Conservation (phyloP, 2,329 filamentous ascomycete species). For the Xylaria sp. region DNA sequence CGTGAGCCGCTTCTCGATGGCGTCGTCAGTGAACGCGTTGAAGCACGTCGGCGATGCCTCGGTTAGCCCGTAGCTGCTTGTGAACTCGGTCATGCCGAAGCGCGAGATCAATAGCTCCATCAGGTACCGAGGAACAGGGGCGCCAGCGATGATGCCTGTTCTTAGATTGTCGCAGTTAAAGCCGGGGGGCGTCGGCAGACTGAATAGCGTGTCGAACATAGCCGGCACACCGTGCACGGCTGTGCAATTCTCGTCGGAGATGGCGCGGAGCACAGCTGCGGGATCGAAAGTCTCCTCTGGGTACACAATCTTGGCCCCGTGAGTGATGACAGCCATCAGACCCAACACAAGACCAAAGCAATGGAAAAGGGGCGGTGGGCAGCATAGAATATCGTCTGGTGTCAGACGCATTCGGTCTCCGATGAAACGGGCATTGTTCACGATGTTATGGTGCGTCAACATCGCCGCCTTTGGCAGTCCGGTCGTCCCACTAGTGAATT, state of each 20-base stretch:
- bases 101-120: slow-evolving; percentile 75
- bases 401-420: slow-evolving; percentile 76
- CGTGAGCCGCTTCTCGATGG: slow-evolving; percentile 67
- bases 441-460: slow-evolving; percentile 70
- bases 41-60: slow-evolving; percentile 82
- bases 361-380: slow-evolving; percentile 83
- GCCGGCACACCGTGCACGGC: slow-evolving; percentile 82
- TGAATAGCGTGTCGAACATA: slow-evolving; percentile 75
- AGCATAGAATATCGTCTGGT: slow-evolving; percentile 72
- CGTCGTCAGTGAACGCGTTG: slow-evolving; percentile 77
- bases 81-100: slow-evolving; percentile 77
- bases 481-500: slow-evolving; percentile 78
- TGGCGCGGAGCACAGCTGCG: slow-evolving; percentile 66
- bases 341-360: slow-evolving; percentile 84
- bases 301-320: slow-evolving; percentile 78
- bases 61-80: slow-evolving; percentile 73
- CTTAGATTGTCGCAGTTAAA: slow-evolving; percentile 61
- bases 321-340: slow-evolving; percentile 72
- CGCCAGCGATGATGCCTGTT: slow-evolving; percentile 80
- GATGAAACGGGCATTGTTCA: slow-evolving; percentile 72
- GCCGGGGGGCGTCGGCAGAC: slow-evolving; percentile 48
- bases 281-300: slow-evolving; percentile 77
- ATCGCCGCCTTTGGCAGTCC: slow-evolving; percentile 76
- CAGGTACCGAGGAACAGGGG: slow-evolving; percentile 74
- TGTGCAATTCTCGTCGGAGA: slow-evolving; percentile 71